Base-by-base conservation (phyloP, 192 early-diverging fungal species). In the Ambispora gerdemannii region DNA sequence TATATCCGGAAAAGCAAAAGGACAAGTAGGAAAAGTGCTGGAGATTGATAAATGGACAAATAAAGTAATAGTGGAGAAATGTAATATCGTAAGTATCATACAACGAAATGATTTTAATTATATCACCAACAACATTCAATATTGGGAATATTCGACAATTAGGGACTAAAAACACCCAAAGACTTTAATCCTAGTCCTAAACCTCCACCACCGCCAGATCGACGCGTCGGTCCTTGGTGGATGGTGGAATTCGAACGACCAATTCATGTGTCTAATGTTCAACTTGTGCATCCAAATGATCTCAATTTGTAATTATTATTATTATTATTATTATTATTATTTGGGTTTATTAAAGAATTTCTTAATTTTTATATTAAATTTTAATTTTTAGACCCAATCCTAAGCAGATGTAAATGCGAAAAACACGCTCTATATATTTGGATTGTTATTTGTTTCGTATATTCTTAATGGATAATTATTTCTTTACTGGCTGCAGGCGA, bases 221-320 rank as follows among this genome's bases (percentile, higher is more conserved):
- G 58, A 27, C 55, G 52, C 19, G 58, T 17, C 36, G 67, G 67
- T 43, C 20, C 25, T n/a, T 70, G 67, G 67, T 70, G 67, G 67
- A n/a, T 70, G 36, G 17, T 19, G 15, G 11, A 27, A n/a, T 17
- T 32, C 47, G 64, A 77, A 50, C 64, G 63, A 69, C 70, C 80
- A 38, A 82, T 82, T 64, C 80, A 82, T 68, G 43, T 80, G 43
- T 80, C 80, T 19, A 82, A 82, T 70, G 76, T 82, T 34, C 75
- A 77, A 74, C 74, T 80, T 20, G 51, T 79, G 33, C 71, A 82
- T 55, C 80, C 80, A 32, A 74, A 79, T 50, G 53, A 70, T 38
- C 0, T 38, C 1, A 77, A 78, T 13, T 66, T 76, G 80, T 81
- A 76, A 55, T 74, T 67, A 52, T 63, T 50, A 8, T 50, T 24